Evolutionary conservation across 129 eudicot species (phyloP).

Genomic region (Centaurea solstitialis): DNA sequence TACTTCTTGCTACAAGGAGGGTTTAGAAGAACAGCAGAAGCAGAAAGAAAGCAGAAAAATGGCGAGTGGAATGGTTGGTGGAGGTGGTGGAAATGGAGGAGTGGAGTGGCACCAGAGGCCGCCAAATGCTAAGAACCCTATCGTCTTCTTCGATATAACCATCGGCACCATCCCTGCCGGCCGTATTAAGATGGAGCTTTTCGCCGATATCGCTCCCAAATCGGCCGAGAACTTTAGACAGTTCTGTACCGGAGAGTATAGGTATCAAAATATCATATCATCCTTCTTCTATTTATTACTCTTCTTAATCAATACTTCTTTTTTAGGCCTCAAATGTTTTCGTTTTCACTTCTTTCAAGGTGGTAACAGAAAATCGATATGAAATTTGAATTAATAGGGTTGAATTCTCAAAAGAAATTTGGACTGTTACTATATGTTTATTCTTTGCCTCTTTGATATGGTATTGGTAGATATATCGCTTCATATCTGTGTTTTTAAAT

Average conservation of each 20-base stretch:
- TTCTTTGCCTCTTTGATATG: background rate
- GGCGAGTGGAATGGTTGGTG: constrained; percentile 45
- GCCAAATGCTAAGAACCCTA: constrained; percentile 83
- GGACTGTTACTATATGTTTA: background rate
- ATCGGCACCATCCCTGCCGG: constrained; percentile 98
- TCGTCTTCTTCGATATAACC: constrained; percentile 90
- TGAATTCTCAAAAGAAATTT: background rate
- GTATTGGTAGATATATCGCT: background rate
- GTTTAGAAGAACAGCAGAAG: background rate
- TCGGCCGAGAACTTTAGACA: constrained; percentile 96
- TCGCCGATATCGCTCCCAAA: constrained; percentile 94
- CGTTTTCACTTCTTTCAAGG: background rate
- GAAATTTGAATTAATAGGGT: background rate
- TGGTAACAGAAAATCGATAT: background rate
- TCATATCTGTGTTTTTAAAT: background rate
- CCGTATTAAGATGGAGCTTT: constrained; percentile 97
- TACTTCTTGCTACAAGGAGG: no score
- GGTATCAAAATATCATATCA: constrained; percentile 34
- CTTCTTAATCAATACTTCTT: background rate
- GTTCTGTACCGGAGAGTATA: constrained; percentile 92
- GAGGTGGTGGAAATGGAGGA: constrained; percentile 34
- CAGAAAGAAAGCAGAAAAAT: constrained; percentile 30
- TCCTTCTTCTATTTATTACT: background rate
- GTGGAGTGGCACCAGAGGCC: constrained; percentile 99
- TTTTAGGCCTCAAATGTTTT: constrained; percentile 5